phyloP scores from a whole-genome alignment of 2,329 filamentous ascomycete genomes.

The Xylaria sp. region DNA sequence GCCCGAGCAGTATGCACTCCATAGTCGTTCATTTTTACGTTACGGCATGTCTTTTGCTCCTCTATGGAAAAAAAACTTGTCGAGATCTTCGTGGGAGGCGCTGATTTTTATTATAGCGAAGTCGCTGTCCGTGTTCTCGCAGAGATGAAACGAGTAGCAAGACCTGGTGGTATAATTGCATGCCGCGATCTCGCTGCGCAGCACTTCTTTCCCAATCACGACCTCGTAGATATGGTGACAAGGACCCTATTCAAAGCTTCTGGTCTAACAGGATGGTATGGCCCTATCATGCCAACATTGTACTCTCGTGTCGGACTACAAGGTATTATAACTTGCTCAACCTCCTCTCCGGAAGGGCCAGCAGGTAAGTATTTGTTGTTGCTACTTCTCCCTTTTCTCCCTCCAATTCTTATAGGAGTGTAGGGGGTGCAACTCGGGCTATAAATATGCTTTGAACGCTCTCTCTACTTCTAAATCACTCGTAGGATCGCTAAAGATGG shows the following conservation, averaged over 20 bases:
- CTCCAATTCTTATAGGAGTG: not conserved
- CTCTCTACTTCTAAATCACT: not conserved
- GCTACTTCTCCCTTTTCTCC: not conserved
- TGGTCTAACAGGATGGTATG: constrained; percentile 10
- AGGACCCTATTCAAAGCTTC: constrained; percentile 15
- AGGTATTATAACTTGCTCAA: not conserved
- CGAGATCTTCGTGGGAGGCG: not conserved
- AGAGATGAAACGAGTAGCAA: constrained; percentile 25
- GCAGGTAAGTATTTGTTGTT: not conserved
- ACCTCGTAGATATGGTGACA: constrained; percentile 10
- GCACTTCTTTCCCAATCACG: constrained; percentile 15
- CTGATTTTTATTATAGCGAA: not conserved
- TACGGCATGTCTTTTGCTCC: not conserved
- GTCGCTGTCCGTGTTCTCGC: not conserved
- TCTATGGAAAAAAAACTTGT: not conserved
- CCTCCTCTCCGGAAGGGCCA: not conserved
- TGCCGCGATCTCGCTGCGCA: constrained; percentile 12
- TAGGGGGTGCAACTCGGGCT: not conserved
- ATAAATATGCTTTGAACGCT: not conserved
- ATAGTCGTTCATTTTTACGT: not conserved
- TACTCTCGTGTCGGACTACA: not conserved
- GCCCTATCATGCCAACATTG: not conserved
- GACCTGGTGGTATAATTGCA: constrained; percentile 4
- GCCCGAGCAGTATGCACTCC: not conserved
- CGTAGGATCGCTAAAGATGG: not conserved